A percentile compares a stretch with the other conserved stretches of the same genome.
These are phyloP conservation scores for Schoenoplectus tabernaemontani DNA, from an alignment of 202 grass and related monocot species.

Conservation along the genomic window DNA sequence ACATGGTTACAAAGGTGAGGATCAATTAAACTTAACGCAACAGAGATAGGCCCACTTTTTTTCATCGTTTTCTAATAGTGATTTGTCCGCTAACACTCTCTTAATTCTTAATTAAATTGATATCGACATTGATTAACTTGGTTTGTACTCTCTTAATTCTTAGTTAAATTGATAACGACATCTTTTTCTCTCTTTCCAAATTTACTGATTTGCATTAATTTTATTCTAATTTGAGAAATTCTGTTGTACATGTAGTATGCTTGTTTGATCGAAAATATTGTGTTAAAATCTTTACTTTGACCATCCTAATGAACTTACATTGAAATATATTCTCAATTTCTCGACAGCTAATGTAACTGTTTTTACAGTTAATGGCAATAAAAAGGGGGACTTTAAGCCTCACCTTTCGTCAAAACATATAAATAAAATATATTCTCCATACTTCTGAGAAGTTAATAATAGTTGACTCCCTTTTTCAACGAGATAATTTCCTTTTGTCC, in stretches of 20 bases:
- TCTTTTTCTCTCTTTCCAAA: neutral
- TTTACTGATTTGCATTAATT: neutral
- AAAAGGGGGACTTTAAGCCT: too few species aligned
- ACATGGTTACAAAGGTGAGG: neutral
- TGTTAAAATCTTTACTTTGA: too few species aligned
- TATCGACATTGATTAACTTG: neutral
- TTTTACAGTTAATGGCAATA: too few species aligned
- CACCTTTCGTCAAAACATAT: too few species aligned
- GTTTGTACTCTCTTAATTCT: neutral
- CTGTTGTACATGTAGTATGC: neutral
- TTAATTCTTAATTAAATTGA: neutral
- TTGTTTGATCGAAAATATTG: neutral
- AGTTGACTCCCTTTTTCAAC: neutral
- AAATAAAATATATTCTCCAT: too few species aligned
- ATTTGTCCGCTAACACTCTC: neutral
- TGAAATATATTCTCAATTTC: too few species aligned
- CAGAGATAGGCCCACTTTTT: neutral
- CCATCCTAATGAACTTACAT: too few species aligned
- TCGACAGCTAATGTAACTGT: too few species aligned
- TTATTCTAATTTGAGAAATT: neutral
- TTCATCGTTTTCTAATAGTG: neutral
- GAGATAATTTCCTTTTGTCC: neutral
- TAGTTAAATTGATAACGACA: too few species aligned
- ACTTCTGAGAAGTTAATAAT: neutral
- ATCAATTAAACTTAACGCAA: neutral